Percentiles rank a stretch among this genome's conserved stretches.
Evolutionary conservation across 805 yeast genomes (phyloP).

Genomic region (Metschnikowia gelsemii): DNA sequence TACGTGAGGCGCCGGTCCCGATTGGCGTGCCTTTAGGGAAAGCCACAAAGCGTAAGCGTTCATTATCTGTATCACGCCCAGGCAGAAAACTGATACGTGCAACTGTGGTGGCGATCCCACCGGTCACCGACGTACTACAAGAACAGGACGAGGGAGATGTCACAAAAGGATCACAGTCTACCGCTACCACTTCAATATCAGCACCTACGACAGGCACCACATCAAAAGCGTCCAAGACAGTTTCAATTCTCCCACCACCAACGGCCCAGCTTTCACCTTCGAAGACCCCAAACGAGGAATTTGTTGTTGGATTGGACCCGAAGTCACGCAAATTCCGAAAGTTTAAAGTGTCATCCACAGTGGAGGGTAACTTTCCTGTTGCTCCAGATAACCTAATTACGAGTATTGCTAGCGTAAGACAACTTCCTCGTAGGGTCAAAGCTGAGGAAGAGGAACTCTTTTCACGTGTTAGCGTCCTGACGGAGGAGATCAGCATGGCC

Average conservation of each 20-base stretch:
- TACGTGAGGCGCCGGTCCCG: conserved; percentile 28
- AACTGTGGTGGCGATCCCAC: conserved; percentile 12
- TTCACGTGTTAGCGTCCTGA: conserved; percentile 48
- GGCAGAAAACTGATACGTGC: conserved; percentile 8
- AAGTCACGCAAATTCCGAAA: conserved; percentile 29
- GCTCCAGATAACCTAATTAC: conserved; percentile 41
- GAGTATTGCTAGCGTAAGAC: conserved; percentile 30
- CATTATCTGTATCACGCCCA: conserved; percentile 5
- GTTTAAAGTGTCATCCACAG: conserved; percentile 18
- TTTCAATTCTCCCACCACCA: conserved; percentile 3
- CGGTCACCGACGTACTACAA: conserved; percentile 4
- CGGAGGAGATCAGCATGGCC: conserved; percentile 57
- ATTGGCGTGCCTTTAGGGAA: conserved; percentile 40
- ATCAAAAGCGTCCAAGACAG: conserved; percentile 4
- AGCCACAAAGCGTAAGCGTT: conserved; percentile 27
- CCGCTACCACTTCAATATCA: not conserved
- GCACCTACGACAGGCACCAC: not conserved
- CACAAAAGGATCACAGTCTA: too few species aligned
- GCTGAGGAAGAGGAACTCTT: conserved; percentile 39
- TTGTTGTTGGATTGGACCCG: conserved; percentile 37
- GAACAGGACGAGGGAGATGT: conserved; percentile 8
- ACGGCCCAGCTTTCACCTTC: not conserved
- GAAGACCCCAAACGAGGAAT: conserved; percentile 14
- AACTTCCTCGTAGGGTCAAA: conserved; percentile 40
- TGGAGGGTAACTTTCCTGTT: conserved; percentile 27